Evolutionary conservation across 768 basidiomycete genomes (phyloP).

Genomic region (Phaffia tasmanica): DNA sequence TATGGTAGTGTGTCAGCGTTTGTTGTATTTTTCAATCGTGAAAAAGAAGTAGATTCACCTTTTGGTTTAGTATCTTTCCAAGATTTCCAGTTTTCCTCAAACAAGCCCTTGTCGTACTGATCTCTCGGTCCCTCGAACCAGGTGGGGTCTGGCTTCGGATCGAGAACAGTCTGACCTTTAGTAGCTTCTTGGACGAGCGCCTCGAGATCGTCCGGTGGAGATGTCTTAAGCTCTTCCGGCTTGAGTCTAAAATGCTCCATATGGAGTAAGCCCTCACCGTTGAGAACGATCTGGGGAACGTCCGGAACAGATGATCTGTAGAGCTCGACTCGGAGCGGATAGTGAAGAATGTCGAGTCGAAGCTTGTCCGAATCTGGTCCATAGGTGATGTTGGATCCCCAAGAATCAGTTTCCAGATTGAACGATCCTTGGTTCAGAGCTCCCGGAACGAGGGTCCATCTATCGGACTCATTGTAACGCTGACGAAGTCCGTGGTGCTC

Average conservation of each 20-base stretch:
- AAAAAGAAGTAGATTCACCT: constrained; percentile 44
- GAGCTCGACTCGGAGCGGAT: constrained; percentile 65
- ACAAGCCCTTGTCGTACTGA: constrained; percentile 66
- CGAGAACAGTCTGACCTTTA: constrained; percentile 44
- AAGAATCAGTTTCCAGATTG: constrained; percentile 41
- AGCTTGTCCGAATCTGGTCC: constrained; percentile 50
- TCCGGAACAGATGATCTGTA: constrained; percentile 46
- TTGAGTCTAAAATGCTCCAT: constrained; percentile 88
- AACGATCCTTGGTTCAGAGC: constrained; percentile 49
- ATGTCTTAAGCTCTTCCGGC: constrained; percentile 33
- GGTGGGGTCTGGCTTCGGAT: constrained; percentile 31
- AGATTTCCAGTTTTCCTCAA: constrained; percentile 75
- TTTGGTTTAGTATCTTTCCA: constrained; percentile 95
- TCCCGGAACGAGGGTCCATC: constrained; percentile 65
- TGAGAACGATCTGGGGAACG: constrained; percentile 74
- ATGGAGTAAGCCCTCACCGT: constrained; percentile 78
- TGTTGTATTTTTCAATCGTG: background rate
- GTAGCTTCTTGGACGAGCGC: constrained; percentile 38
- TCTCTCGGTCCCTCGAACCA: constrained; percentile 71
- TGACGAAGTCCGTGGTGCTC: constrained; percentile 56
- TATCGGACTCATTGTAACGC: constrained; percentile 81
- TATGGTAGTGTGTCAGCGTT: constrained; percentile 3
- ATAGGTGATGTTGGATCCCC: constrained; percentile 51
- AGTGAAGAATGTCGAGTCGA: constrained; percentile 49
- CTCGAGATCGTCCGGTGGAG: constrained; percentile 39